Conservation (phyloP, 768 basidiomycete genomes). For the Tulasnella sp. region DNA sequence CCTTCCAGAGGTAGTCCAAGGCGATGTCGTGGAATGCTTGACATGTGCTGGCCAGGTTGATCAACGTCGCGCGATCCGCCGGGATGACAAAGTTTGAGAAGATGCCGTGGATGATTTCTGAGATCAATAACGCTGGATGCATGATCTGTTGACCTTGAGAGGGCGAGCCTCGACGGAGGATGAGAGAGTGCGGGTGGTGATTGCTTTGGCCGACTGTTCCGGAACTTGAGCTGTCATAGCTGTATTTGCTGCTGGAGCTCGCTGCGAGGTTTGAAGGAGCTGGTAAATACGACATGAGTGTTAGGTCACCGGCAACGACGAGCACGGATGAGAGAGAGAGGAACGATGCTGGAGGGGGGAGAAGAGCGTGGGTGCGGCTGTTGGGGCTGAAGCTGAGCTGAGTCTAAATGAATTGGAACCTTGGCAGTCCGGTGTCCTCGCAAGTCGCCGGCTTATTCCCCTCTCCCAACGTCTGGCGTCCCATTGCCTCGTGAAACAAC, state of each 20-base stretch:
- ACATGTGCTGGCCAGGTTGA: neutral
- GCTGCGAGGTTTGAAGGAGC: neutral
- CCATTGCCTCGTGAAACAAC: neutral
- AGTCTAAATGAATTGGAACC: neutral
- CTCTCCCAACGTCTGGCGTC: neutral
- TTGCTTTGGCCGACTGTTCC: neutral
- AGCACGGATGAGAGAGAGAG: neutral
- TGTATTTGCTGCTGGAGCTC: neutral
- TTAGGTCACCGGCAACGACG: neutral
- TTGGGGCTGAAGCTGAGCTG: neutral
- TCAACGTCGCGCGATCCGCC: neutral
- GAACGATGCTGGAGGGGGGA: neutral
- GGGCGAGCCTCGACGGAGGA: neutral
- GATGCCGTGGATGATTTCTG: neutral
- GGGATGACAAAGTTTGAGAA: neutral
- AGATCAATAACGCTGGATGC: constrained; percentile 6
- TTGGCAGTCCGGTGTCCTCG: neutral
- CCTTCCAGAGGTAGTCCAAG: neutral
- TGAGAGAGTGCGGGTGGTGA: neutral
- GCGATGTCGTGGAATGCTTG: constrained; percentile 3
- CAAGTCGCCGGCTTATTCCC: neutral
- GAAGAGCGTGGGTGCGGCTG: neutral
- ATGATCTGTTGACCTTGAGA: neutral
- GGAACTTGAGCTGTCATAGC: neutral
- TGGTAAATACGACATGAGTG: neutral